Evolutionary conservation across 164 flowering plant species (phyloP), one percentile per base, ranked within the genome.

Genomic region (Brasenia schreberi): DNA sequence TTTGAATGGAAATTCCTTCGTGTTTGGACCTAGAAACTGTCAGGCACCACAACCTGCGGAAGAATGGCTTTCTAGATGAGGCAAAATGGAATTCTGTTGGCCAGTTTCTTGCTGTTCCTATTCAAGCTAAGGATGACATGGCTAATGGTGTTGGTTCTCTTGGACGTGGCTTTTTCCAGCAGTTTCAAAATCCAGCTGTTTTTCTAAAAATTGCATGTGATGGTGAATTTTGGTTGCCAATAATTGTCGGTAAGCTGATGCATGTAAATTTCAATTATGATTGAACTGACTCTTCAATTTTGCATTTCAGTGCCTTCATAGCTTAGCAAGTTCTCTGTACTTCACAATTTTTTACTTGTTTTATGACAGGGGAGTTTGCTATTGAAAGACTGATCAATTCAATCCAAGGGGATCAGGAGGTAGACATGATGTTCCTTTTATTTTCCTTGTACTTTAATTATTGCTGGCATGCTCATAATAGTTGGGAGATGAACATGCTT

Each of bases 171-270:
- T 77, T 88, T 75, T 83, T 90, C 65, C 83, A 70, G 2, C 85
- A 77, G 4, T 88, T 85, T 68, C 83, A 72, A 67, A 77, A 74
- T 69, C 94, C 94, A 0, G 84, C 92, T 0, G 77, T 90, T 42
- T 87, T 90, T 66, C 87, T 86, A 19, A 90, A 87, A 78, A 74
- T 90, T 79, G 80, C 88, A 62, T 90, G 93, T 75, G 85, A 82
- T 74, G 92, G 86, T 52, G 90, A 87, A 59, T 82, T 79, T 19
- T 58, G 87, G 69, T 78, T 90, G 7, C 96, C 96, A 6, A 82
- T 90, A 73, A 63, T 77, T 70, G 92, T 90, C 43, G 96, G 93
- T 90, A 79, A 23, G 68, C 53, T 1, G 5, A 62, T 66, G 49
- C 43, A 45, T 45, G 53, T 7, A 45, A 45, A 7, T 45, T 45